These are phyloP conservation scores for Canavalia ensiformis DNA, from an alignment of 306 rosid genomes.

Conservation along the genomic window DNA sequence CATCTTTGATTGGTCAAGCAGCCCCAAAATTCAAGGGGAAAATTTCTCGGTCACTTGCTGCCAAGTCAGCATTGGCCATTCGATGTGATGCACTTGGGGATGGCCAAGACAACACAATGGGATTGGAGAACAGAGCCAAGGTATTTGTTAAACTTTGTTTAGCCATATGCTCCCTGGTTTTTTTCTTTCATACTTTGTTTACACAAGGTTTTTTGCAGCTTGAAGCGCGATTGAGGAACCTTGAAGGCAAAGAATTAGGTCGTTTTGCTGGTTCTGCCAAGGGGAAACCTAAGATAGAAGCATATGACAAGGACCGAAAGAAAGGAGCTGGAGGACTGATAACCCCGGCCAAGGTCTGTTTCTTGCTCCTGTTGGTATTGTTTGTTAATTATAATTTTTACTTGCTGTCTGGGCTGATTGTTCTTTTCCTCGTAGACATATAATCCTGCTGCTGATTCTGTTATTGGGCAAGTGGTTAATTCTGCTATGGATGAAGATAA, in stretches of 20 bases:
- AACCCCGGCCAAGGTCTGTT: conserved; percentile 82
- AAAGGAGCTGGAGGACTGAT: conserved; percentile 80
- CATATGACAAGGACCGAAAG: conserved; percentile 91
- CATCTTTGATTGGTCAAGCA: conserved; percentile 94
- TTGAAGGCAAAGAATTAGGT: conserved; percentile 90
- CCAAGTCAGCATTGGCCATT: conserved; percentile 83
- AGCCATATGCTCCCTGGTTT: not conserved
- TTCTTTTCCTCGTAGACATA: conserved; percentile 67
- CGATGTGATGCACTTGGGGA: conserved; percentile 93
- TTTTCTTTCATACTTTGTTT: conserved; percentile 5
- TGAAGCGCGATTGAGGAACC: conserved; percentile 86
- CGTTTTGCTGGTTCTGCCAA: conserved; percentile 87
- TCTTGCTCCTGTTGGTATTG: conserved; percentile 17
- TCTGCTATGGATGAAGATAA: conserved; percentile 55
- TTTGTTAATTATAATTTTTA: not conserved
- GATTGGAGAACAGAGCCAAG: conserved; percentile 85
- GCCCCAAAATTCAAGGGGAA: conserved; percentile 91
- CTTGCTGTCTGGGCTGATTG: not conserved
- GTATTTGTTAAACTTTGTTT: conserved; percentile 43
- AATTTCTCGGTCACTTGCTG: conserved; percentile 92
- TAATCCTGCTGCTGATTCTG: conserved; percentile 82
- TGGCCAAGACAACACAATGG: conserved; percentile 80
- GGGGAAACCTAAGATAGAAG: conserved; percentile 91
- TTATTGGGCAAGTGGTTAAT: conserved; percentile 56
- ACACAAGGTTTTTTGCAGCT: conserved; percentile 50